phyloP scores from a whole-genome alignment of 2,329 filamentous ascomycete genomes.

The Aspergillus floridensis region DNA sequence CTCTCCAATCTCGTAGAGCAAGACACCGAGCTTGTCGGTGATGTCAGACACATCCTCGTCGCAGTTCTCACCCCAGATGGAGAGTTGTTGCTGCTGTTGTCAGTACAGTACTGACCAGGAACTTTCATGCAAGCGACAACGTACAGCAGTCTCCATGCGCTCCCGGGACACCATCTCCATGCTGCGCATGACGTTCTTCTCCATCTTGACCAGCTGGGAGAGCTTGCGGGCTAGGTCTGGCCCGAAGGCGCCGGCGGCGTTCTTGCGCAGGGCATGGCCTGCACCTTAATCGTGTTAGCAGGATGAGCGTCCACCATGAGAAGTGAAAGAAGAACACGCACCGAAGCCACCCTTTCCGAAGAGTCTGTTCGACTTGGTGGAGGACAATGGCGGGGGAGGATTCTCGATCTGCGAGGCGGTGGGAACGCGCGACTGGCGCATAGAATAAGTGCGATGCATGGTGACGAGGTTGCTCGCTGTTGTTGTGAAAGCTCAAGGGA shows the following conservation, averaged over 20 bases:
- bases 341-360: slow-evolving; percentile 84
- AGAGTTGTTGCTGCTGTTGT: slow-evolving; percentile 81
- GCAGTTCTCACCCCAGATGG: slow-evolving; percentile 91
- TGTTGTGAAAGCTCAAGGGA: background rate
- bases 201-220: slow-evolving; percentile 98
- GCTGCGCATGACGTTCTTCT: slow-evolving; percentile 99
- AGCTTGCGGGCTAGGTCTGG: slow-evolving; percentile 97
- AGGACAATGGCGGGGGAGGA: slow-evolving; percentile 85
- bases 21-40: slow-evolving; percentile 95
- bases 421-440: slow-evolving; percentile 94
- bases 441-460: slow-evolving; percentile 99
- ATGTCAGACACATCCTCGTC: slow-evolving; percentile 98
- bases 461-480: slow-evolving; percentile 16
- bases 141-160: slow-evolving; percentile 96
- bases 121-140: slow-evolving; percentile 37
- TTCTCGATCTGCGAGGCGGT: slow-evolving; percentile 91
- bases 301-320: background rate
- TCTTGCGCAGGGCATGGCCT: slow-evolving; percentile 63
- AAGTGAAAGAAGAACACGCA: slow-evolving; percentile 50
- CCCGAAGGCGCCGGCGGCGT: slow-evolving; percentile 55
- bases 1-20: slow-evolving; percentile 98
- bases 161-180: slow-evolving; percentile 93
- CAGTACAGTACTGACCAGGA: background rate
- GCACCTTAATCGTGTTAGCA: slow-evolving; percentile 17
- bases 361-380: slow-evolving; percentile 85